phyloP scores from a whole-genome alignment of 305 asterid genomes.

The Fraxinus baroniana region DNA sequence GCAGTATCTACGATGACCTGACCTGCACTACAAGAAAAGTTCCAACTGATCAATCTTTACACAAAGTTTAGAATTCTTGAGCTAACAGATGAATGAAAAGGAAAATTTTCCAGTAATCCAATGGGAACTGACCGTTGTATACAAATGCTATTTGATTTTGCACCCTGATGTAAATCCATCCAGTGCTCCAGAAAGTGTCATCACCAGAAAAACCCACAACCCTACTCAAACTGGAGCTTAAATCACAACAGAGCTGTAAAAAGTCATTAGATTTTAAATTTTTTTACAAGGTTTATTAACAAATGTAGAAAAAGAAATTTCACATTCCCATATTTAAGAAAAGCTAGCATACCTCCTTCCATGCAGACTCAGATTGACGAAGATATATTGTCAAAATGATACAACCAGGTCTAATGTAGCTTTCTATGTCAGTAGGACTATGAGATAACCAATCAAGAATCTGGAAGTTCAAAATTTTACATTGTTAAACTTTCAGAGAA shows the following conservation, averaged over 20 bases:
- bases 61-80: slow-evolving; percentile 21
- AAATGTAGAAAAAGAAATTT: neutral
- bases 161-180: slow-evolving; percentile 74
- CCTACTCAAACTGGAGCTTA: slow-evolving; percentile 65
- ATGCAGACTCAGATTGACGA: slow-evolving; percentile 53
- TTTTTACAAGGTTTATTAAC: slow-evolving; percentile 14
- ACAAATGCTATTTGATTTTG: slow-evolving; percentile 67
- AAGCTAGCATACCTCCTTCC: slow-evolving; percentile 72
- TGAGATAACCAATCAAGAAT: slow-evolving; percentile 80
- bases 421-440: slow-evolving; percentile 80
- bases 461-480: slow-evolving; percentile 43
- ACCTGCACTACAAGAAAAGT: slow-evolving; percentile 48
- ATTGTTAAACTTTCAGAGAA: slow-evolving; percentile 23
- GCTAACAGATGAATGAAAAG: neutral
- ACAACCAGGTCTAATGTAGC: slow-evolving; percentile 88
- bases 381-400: slow-evolving; percentile 69
- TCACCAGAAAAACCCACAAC: slow-evolving; percentile 55
- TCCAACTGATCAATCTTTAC: slow-evolving; percentile 18
- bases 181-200: slow-evolving; percentile 63
- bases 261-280: slow-evolving; percentile 22
- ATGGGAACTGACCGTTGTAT: slow-evolving; percentile 44
- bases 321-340: slow-evolving; percentile 6
- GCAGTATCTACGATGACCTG: slow-evolving; percentile 57
- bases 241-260: slow-evolving; percentile 59
- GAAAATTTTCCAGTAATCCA: slow-evolving; percentile 11